Evolutionary conservation across 2,329 filamentous ascomycete species (phyloP), one percentile per base, ranked within the genome.

Genomic region (Fusarium chlamydosporum): DNA sequence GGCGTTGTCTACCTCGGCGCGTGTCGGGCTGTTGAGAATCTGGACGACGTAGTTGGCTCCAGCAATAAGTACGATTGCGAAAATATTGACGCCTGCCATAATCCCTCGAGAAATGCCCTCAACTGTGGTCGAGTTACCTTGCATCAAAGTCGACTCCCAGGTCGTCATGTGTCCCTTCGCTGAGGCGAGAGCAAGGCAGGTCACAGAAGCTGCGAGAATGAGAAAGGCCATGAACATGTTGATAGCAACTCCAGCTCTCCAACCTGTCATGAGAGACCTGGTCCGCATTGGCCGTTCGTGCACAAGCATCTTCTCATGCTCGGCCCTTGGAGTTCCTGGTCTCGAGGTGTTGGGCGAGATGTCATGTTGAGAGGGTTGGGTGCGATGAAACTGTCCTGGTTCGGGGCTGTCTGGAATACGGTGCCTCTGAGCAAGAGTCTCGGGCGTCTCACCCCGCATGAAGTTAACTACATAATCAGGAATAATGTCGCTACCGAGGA

Each of bases 401-500:
- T 76, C 65, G 56, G 79, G 65, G 43, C 71, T 75, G 16, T 75
- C 61, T 20, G 68, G 68, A 38, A 74, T 65, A 13, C 70, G 72
- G 35, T 81, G 81, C 68, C 83, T 82, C 57, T 78, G 77, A 7
- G 84, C 84, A 20, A 87, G 71, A 31, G 80, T 82, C 73, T 86
- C 84, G 15, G 85, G 84, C 3, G 85, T 87, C 75, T 87, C 85
- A 45, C 85, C 85, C 40, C 84, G 82, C 64, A 87, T 79, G 72
- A 84, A 87, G 74, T 86, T 83, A 65, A 85, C 79, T 40, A 87
- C 82, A 67, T 87, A 87, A 75, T 87, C 85, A 10, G 85, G 85
- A 16, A 87, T 80, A 33, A 86, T 79, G 55, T 82, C 81, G 56
- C 78, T 78, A 57, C 82, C 79, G 29, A 82, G 77, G 26, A 76